A percentile compares a stretch with the other conserved stretches of the same genome.
These are phyloP conservation scores for Avena atlantica DNA, from an alignment of 176 grass and related monocot species.

Conservation along the genomic window DNA sequence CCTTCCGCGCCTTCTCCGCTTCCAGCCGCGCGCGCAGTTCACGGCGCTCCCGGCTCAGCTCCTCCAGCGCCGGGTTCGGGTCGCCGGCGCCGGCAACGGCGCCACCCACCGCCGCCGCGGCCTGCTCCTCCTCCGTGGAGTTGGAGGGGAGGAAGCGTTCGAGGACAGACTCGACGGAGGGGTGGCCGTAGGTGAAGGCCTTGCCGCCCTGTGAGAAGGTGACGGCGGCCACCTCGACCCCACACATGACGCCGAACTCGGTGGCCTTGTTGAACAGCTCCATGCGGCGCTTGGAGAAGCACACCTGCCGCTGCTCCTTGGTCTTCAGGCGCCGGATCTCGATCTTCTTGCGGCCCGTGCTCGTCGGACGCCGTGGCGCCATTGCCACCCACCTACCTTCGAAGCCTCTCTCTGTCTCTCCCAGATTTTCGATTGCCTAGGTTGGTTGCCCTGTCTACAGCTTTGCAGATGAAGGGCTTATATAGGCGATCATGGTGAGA, in stretches of 20 bases:
- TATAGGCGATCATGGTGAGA: no score
- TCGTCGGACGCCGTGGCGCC: neutral
- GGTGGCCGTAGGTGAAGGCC: slow-evolving; percentile 64
- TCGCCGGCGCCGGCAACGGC: neutral
- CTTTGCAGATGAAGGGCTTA: no score
- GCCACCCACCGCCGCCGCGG: neutral
- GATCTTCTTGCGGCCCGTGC: slow-evolving; percentile 49
- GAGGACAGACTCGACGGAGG: slow-evolving; percentile 41
- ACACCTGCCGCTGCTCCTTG: slow-evolving; percentile 28
- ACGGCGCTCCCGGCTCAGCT: no score
- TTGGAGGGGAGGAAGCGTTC: slow-evolving; percentile 32
- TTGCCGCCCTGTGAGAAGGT: slow-evolving; percentile 63
- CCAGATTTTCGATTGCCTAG: no score
- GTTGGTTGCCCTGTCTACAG: no score
- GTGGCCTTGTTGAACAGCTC: slow-evolving; percentile 60
- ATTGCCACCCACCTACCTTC: no score
- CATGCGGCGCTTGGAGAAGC: slow-evolving; percentile 58
- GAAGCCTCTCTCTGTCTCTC: no score
- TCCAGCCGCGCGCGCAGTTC: no score
- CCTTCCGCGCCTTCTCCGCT: no score
- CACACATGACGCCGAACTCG: slow-evolving; percentile 51
- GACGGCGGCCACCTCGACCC: slow-evolving; percentile 46
- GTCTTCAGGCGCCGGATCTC: slow-evolving; percentile 36
- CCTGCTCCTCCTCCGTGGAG: neutral
- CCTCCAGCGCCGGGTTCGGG: no score